Evolutionary conservation across 495 filamentous ascomycete species (phyloP), one percentile per base, ranked within the genome.

Genomic region (Cudoniella acicularis): DNA sequence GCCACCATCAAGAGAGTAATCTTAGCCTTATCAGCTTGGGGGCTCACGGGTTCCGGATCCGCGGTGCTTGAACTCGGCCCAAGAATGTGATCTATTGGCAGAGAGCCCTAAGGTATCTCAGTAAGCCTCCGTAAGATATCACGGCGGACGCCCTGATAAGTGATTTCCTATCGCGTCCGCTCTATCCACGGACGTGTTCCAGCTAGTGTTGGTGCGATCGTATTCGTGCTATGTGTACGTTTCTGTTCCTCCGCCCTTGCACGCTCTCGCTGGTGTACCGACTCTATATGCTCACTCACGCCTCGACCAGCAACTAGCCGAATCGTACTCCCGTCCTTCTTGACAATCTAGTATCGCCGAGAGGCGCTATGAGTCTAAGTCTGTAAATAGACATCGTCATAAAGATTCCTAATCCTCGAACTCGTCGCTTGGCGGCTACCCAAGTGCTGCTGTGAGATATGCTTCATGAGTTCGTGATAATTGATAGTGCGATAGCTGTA

Each of bases 401-500:
- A 51, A 27, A 24, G 24, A 16, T 23, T 16, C 10, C 17, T 17
- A 27, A 51, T 51, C 24, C 49, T 51, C 23, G 23, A 51, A 26
- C 49, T 3, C 23, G 49, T 24, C 3, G 49, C 49, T 4, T 51
- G 49, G 13, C 18, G 24, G 49, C 49, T 21, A 51, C 22, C 49
- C 20, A 51, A 22, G 30, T 36, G 30, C 30, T 36, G 4, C 30
- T 36, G 30, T 36, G 30, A 36, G 30, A 59, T 56, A 49, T 56
- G 40, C 41, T 41, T 47, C 20, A 23, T 47, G 42, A 56, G 54
- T 41, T 56, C 21, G 43, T 49, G 16, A 56, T 56, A 56, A 56
- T 54, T 54, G 52, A 54, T 21, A 42, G 18, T 42, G 17, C 52
- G 54, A 30, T 30, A 46, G 16, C 16, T 49, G 26, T 23, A 49